These are phyloP conservation scores for Colletotrichum neosansevieriae DNA, from an alignment of 2,329 filamentous ascomycete genomes.

Conservation along the genomic window DNA sequence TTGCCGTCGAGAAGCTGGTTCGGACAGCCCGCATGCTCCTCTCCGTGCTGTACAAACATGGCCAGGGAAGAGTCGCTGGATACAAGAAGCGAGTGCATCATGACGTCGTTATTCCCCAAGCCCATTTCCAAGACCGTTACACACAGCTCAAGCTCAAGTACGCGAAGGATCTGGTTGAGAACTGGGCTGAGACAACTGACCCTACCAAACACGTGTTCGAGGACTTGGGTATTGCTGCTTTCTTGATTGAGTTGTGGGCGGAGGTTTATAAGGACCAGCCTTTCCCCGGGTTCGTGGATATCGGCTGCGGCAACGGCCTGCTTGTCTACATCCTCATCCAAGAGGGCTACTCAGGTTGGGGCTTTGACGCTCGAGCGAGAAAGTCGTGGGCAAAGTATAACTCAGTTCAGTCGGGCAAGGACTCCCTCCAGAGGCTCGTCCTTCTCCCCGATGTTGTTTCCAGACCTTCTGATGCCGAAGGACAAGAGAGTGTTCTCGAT, in stretches of 20 bases:
- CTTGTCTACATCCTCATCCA: slow-evolving; percentile 83
- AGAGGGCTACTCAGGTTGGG: slow-evolving; percentile 88
- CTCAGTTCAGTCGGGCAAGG: slow-evolving; percentile 33
- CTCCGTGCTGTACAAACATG: slow-evolving; percentile 78
- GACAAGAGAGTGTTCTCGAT: slow-evolving; percentile 39
- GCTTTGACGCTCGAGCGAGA: slow-evolving; percentile 88
- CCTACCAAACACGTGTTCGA: slow-evolving; percentile 95
- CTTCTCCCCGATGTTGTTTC: slow-evolving; percentile 61
- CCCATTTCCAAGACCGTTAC: slow-evolving; percentile 85
- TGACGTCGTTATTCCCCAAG: slow-evolving; percentile 83
- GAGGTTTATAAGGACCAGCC: slow-evolving; percentile 75
- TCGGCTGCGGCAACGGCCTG: slow-evolving; percentile 95
- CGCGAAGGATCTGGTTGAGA: slow-evolving; percentile 75
- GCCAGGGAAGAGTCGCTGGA: slow-evolving; percentile 71
- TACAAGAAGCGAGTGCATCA: slow-evolving; percentile 88
- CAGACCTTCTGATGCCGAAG: slow-evolving; percentile 16
- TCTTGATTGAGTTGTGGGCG: slow-evolving; percentile 90
- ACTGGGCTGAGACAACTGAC: slow-evolving; percentile 89
- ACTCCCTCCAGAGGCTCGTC: slow-evolving; percentile 59
- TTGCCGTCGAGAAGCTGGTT: slow-evolving; percentile 61
- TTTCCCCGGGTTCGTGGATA: slow-evolving; percentile 94
- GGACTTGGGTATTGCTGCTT: slow-evolving; percentile 90
- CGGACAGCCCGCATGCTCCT: slow-evolving; percentile 79
- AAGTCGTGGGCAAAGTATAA: slow-evolving; percentile 87
- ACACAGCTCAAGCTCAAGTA: slow-evolving; percentile 83